Percentiles rank a stretch among this genome's conserved stretches.
phyloP scores from a whole-genome alignment of 805 yeast genomes.

The Metschnikowia sp. region DNA sequence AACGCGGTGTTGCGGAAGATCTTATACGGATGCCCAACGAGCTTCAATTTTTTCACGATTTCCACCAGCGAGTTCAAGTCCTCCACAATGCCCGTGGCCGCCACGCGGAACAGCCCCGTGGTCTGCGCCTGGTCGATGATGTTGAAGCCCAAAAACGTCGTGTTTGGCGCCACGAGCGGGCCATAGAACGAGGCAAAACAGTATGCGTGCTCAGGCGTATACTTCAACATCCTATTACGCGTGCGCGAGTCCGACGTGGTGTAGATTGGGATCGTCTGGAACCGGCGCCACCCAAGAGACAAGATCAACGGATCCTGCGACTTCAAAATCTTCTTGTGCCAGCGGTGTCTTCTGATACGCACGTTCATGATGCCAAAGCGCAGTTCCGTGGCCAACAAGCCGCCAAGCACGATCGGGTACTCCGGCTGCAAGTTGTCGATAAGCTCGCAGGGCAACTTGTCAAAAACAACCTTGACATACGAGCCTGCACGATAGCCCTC shows the following conservation, averaged over 20 bases:
- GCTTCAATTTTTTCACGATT: constrained; percentile 91
- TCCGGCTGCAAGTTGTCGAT: constrained; percentile 80
- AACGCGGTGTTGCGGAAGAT: constrained; percentile 95
- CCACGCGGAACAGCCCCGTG: constrained; percentile 86
- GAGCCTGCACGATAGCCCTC: constrained; percentile 95
- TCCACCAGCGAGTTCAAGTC: constrained; percentile 88
- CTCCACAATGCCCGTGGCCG: constrained; percentile 95
- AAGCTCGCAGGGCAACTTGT: constrained; percentile 83
- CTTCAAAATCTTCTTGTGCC: constrained; percentile 96
- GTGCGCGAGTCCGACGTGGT: constrained; percentile 98
- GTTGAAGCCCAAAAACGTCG: constrained; percentile 95
- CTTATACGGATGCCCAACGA: constrained; percentile 93
- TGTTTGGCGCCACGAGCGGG: constrained; percentile 94
- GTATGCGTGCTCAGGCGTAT: constrained; percentile 97
- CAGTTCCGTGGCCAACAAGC: constrained; percentile 84
- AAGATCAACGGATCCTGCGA: constrained; percentile 92
- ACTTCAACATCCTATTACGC: constrained; percentile 94
- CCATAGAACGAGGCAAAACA: constrained; percentile 96
- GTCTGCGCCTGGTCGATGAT: constrained; percentile 79
- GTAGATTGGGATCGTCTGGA: constrained; percentile 92
- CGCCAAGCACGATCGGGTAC: constrained; percentile 87
- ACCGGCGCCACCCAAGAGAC: constrained; percentile 97
- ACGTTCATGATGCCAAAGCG: constrained; percentile 91
- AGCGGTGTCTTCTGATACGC: constrained; percentile 94
- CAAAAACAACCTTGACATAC: constrained; percentile 85